Evolutionary conservation across 176 grass and related monocot genomes (phyloP).

Genomic region (Neostapfia colusana): DNA sequence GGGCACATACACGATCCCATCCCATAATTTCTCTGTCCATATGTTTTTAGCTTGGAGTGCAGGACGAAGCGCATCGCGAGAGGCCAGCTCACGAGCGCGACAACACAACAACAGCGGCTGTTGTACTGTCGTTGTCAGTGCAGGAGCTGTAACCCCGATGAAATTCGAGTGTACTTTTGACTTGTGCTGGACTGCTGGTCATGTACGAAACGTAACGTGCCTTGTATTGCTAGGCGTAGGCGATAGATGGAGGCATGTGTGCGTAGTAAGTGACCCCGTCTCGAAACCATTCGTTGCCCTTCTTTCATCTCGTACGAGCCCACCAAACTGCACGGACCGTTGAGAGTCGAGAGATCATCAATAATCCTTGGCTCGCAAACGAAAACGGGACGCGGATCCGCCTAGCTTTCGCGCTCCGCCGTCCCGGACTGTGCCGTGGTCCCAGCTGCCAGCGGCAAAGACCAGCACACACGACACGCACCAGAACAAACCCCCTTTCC

Average conservation of each 20-base stretch:
- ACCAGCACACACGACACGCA: conserved; percentile 21
- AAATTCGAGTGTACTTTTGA: neutral
- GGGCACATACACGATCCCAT: neutral
- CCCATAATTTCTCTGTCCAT: neutral
- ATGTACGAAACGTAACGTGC: neutral
- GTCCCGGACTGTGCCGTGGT: neutral
- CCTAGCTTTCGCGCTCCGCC: neutral
- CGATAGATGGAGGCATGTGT: neutral
- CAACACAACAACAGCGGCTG: neutral
- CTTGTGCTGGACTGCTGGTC: neutral
- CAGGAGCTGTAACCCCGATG: neutral
- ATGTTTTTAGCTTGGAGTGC: too few species aligned
- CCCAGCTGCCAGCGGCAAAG: conserved; percentile 3
- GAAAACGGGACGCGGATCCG: neutral
- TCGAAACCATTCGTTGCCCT: neutral
- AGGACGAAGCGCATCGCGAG: neutral
- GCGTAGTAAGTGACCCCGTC: neutral
- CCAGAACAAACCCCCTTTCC: neutral
- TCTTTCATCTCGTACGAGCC: neutral
- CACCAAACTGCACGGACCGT: neutral
- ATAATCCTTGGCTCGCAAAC: neutral
- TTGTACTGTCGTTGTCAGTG: neutral
- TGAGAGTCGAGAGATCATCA: neutral
- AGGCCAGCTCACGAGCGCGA: neutral
- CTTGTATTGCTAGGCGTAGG: neutral